These are phyloP conservation scores for Aquilaria yunnanensis DNA, from an alignment of 345 rosid species.

Conservation along the genomic window DNA sequence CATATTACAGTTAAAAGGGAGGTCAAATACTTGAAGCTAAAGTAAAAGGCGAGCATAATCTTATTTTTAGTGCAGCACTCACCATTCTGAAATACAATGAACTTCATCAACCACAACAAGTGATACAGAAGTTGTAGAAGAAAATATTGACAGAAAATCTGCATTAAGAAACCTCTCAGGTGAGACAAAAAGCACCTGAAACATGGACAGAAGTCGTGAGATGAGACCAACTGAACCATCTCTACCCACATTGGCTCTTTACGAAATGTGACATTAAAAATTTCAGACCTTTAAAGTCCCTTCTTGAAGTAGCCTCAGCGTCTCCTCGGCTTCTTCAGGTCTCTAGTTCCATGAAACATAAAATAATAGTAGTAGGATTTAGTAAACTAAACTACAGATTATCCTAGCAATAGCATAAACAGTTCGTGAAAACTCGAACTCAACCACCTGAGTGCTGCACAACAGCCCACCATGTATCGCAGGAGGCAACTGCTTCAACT, in stretches of 20 bases:
- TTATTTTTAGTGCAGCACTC: conserved; percentile 19
- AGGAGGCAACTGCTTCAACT: conserved; percentile 77
- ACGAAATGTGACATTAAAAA: background rate
- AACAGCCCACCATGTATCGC: conserved; percentile 62
- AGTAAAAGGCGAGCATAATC: conserved; percentile 4
- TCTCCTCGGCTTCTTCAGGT: conserved; percentile 72
- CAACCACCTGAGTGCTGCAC: conserved; percentile 72
- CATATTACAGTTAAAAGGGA: conserved; percentile 3
- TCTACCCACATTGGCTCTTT: background rate
- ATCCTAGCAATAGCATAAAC: conserved; percentile 1
- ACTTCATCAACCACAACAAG: conserved; percentile 97
- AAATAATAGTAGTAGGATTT: conserved; percentile 12
- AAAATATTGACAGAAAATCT: conserved; percentile 63
- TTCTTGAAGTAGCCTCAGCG: conserved; percentile 54
- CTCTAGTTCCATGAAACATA: conserved; percentile 30
- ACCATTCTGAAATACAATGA: conserved; percentile 98
- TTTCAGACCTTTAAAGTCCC: conserved; percentile 58
- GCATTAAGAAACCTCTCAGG: conserved; percentile 84
- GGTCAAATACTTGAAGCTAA: conserved; percentile 10
- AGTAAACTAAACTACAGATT: background rate
- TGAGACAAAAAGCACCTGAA: conserved; percentile 94
- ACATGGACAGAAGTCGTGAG: conserved; percentile 3
- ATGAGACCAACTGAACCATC: background rate
- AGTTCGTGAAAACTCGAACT: too few species aligned
- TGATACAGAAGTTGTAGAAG: conserved; percentile 41